Conservation (phyloP, 78 protist genomes). For the Diacronema lutheri region DNA sequence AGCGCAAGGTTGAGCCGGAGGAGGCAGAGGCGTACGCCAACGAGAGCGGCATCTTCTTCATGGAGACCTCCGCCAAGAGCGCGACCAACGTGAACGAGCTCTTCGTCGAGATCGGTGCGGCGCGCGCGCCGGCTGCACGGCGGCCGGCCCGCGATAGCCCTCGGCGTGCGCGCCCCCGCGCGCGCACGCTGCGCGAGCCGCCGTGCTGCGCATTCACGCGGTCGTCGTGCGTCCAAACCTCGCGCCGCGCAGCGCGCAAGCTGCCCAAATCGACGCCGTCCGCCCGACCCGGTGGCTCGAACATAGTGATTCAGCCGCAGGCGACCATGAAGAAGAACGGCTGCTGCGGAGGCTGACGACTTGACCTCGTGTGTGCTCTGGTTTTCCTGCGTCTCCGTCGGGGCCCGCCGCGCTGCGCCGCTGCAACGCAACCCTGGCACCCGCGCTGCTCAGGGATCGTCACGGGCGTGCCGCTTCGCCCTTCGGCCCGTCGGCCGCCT, state of each 20-base stretch:
- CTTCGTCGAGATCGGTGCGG: conserved; percentile 67
- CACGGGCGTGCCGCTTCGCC: too few species aligned
- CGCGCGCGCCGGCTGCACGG: not conserved
- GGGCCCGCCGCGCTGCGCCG: too few species aligned
- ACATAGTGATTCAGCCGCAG: not conserved
- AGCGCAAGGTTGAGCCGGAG: conserved; percentile 64
- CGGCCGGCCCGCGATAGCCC: not conserved
- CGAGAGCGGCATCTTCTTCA: conserved; percentile 62
- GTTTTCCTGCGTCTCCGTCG: too few species aligned
- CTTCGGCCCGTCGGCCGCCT: too few species aligned
- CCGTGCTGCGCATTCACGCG: not conserved
- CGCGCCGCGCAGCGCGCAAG: not conserved
- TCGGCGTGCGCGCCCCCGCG: not conserved
- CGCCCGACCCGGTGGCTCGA: not conserved
- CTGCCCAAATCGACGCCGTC: conserved; percentile 3
- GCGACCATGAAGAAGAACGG: not conserved
- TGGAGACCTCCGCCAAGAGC: conserved; percentile 93
- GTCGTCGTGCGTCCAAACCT: not conserved
- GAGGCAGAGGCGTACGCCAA: conserved; percentile 50
- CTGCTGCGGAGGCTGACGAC: conserved; percentile 8
- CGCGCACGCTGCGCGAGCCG: not conserved
- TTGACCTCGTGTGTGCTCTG: too few species aligned
- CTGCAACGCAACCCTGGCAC: too few species aligned
- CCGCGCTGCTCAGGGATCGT: too few species aligned
- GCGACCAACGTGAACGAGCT: conserved; percentile 85